Base-by-base conservation (phyloP, 306 rosid species). In the Quercus mongolica region DNA sequence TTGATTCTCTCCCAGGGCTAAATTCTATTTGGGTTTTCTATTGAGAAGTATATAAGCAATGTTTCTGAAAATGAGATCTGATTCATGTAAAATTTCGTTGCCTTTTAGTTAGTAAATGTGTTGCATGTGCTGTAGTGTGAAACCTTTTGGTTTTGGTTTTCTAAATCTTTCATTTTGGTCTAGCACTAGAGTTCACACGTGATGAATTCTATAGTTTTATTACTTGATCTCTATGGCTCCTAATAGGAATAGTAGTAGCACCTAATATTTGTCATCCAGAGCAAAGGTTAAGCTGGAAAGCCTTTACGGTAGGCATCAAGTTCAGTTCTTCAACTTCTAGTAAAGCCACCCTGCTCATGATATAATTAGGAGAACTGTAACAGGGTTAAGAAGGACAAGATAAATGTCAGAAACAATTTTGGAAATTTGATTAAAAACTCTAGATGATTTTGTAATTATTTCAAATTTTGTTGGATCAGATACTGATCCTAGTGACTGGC, bases 1-100 rank as follows among this genome's bases (percentile, higher is more conserved):
- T 54, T 51, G 41, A 59, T 64, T 81, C 49, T 71, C 75, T 81
- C 79, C 25, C 12, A 18, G 51, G 63, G 54, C 71, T 59, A 41
- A 67, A 44, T 70, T 23, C 13, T 72, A n/a, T 31, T 51, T 55
- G 54, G 18, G 20, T 12, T 72, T 54, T 80, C 55, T 62, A 79
- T 71, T 75, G 73, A 78, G 44, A 59, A 52, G 44, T 38, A 30
- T 46, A 5, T 72, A 5, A 31, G 69, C 57, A 19, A 38, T 71
- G 33, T n/a, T 74, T 46, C 35, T 54, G 56, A 56, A 73, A 69
- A 56, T 41, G 23, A 23, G 28, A 33, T 58, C 46, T 14, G 56
- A 56, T 69, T 13, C 10, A 52, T 62, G 10, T 56, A 31, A 35
- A 61, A 58, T 28, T 57, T 19, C 21, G 26, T 56, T 77, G 59